phyloP scores from a whole-genome alignment of 1,284 basidiomycete genomes.

The Sutorius eximius region DNA sequence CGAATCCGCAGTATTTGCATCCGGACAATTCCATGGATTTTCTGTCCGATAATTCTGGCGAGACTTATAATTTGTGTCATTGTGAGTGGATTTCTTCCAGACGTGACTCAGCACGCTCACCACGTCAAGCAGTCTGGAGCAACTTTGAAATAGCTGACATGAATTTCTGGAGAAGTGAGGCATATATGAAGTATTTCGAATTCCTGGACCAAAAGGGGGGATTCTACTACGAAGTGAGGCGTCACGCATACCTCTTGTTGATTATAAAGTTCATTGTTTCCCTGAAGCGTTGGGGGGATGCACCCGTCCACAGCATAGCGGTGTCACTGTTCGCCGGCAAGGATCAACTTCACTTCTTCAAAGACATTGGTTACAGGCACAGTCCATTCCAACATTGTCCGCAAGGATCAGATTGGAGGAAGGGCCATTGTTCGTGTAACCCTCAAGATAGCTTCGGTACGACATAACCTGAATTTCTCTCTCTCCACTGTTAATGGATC shows the following conservation, averaged over 20 bases:
- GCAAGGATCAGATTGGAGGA: conserved; percentile 45
- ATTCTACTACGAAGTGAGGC: conserved; percentile 77
- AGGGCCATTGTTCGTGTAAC: conserved; percentile 52
- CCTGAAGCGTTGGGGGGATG: conserved; percentile 80
- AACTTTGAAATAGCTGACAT: conserved; percentile 86
- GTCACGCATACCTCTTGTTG: not conserved
- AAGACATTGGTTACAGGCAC: conserved; percentile 55
- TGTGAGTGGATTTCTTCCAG: conserved; percentile 47
- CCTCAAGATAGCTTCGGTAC: conserved; percentile 50
- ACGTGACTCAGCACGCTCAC: not conserved
- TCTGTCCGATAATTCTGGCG: conserved; percentile 70
- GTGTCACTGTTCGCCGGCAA: conserved; percentile 69
- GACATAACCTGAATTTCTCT: conserved; percentile 10
- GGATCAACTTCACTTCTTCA: conserved; percentile 77
- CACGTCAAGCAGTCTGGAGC: conserved; percentile 60
- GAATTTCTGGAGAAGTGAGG: conserved; percentile 78
- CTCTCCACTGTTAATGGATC: conserved; percentile 8
- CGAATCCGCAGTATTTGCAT: conserved; percentile 67
- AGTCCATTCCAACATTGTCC: conserved; percentile 66
- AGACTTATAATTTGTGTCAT: conserved; percentile 79
- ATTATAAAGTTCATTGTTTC: not conserved
- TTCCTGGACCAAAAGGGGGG: conserved; percentile 78
- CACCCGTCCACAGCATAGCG: conserved; percentile 83
- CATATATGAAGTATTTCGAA: conserved; percentile 78
- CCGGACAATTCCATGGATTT: conserved; percentile 74